phyloP scores from a whole-genome alignment of 805 yeast genomes.

The Wickerhamiella siamensis region DNA sequence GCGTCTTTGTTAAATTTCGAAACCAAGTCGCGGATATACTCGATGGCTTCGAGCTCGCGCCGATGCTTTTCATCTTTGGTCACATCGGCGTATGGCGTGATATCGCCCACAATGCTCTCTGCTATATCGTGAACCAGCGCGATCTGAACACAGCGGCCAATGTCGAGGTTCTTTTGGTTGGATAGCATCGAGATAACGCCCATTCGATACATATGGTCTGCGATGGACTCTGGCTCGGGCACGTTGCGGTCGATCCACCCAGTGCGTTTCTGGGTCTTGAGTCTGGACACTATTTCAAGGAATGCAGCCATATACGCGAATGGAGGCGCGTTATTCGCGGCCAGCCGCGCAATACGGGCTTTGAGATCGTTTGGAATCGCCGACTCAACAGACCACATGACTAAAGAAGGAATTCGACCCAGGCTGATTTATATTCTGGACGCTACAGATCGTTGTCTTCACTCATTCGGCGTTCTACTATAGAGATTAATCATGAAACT shows the following conservation, averaged over 20 bases:
- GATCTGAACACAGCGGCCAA: constrained; percentile 62
- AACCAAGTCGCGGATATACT: constrained; percentile 47
- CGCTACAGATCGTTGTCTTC: not conserved
- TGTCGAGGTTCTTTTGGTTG: constrained; percentile 37
- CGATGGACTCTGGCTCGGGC: constrained; percentile 50
- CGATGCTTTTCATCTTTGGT: constrained; percentile 70
- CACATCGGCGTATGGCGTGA: constrained; percentile 67
- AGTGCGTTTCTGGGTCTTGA: constrained; percentile 73
- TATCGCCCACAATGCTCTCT: constrained; percentile 87
- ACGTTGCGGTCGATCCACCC: constrained; percentile 78
- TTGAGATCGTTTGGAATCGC: constrained; percentile 37
- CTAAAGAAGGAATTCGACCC: not conserved
- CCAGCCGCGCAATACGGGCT: constrained; percentile 23
- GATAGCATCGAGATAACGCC: constrained; percentile 63
- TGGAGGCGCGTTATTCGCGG: constrained; percentile 13
- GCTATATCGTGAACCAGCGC: constrained; percentile 91
- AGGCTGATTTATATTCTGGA: not conserved
- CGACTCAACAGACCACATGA: constrained; percentile 39
- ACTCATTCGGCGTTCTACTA: too few relatives aligned
- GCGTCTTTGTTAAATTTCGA: constrained; percentile 48
- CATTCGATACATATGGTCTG: constrained; percentile 97
- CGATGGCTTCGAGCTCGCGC: constrained; percentile 61
- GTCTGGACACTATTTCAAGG: constrained; percentile 51
- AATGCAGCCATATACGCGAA: constrained; percentile 29
- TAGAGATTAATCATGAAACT: too few relatives aligned